phyloP scores from a whole-genome alignment of 352 stramenopile species.

The Phytophthora gonapodyides region DNA sequence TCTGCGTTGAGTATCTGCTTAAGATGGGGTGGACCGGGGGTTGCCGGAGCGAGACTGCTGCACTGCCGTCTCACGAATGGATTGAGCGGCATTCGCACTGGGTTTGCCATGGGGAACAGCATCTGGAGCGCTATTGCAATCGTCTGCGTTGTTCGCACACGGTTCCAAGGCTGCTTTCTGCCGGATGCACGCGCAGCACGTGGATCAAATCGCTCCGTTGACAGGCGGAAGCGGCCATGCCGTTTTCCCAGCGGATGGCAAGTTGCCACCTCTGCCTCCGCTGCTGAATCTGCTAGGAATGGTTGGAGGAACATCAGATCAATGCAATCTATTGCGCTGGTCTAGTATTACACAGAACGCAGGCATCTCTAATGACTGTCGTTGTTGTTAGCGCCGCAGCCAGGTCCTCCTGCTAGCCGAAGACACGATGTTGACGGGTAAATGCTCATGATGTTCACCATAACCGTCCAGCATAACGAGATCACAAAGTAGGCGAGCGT shows the following conservation, averaged over 20 bases:
- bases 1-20: slow-evolving; percentile 16
- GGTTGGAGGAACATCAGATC: too few species aligned
- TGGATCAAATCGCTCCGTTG: slow-evolving; percentile 20
- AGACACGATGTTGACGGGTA: slow-evolving; percentile 36
- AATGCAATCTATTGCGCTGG: too few species aligned
- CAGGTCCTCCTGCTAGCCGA: slow-evolving; percentile 24
- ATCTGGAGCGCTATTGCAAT: slow-evolving; percentile 6
- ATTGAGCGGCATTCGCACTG: slow-evolving; percentile 1
- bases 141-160: slow-evolving; percentile 1
- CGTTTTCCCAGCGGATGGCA: background rate
- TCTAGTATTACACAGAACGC: background rate
- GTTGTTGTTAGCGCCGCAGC: slow-evolving; percentile 14
- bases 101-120: slow-evolving; percentile 17
- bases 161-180: slow-evolving; percentile 4
- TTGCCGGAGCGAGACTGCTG: slow-evolving; percentile 12
- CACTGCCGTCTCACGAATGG: slow-evolving; percentile 8
- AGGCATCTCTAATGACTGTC: slow-evolving; percentile 5
- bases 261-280: background rate
- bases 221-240: background rate
- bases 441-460: slow-evolving; percentile 42
- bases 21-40: slow-evolving; percentile 20
- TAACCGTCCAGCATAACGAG: slow-evolving; percentile 25
- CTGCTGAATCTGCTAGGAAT: slow-evolving; percentile 1
- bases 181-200: slow-evolving; percentile 6
- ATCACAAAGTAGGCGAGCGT: slow-evolving; percentile 39